A percentile compares a stretch with the other conserved stretches of the same genome.
Evolutionary conservation across 129 eudicot genomes (phyloP).

Genomic region (Pseudognaphalium luteoalbum): DNA sequence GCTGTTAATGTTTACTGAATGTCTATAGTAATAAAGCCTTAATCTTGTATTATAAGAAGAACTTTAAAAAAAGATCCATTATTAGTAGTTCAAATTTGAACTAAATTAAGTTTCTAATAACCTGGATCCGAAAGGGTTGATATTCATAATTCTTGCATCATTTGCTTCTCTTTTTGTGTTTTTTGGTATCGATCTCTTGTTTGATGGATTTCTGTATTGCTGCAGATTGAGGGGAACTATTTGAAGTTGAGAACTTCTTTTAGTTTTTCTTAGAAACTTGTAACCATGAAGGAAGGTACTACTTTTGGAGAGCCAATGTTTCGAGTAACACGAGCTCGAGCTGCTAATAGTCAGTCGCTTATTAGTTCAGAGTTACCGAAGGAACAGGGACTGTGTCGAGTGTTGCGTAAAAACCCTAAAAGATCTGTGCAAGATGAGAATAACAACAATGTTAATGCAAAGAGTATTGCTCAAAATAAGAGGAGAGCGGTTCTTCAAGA

Average conservation of each 20-base stretch:
- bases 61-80: too few species aligned
- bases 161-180: neutral
- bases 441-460: constrained; percentile 25
- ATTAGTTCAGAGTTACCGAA: constrained; percentile 29
- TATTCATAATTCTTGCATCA: neutral
- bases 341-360: constrained; percentile 45
- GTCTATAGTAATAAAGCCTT: neutral
- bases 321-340: constrained; percentile 70
- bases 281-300: constrained; percentile 40
- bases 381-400: constrained; percentile 41
- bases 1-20: neutral
- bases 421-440: constrained; percentile 51
- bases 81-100: constrained; percentile 1
- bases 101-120: neutral
- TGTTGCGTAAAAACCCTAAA: constrained; percentile 39
- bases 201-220: constrained; percentile 8
- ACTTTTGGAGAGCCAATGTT: constrained; percentile 36
- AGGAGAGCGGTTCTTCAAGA: constrained; percentile 61
- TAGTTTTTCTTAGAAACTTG: constrained; percentile 23
- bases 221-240: constrained; percentile 40
- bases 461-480: constrained; percentile 31
- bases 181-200: neutral
- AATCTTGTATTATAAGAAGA: neutral
- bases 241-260: constrained; percentile 23
- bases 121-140: constrained; percentile 5